phyloP scores from a whole-genome alignment of 805 yeast species.

The Candida hungchunana region DNA sequence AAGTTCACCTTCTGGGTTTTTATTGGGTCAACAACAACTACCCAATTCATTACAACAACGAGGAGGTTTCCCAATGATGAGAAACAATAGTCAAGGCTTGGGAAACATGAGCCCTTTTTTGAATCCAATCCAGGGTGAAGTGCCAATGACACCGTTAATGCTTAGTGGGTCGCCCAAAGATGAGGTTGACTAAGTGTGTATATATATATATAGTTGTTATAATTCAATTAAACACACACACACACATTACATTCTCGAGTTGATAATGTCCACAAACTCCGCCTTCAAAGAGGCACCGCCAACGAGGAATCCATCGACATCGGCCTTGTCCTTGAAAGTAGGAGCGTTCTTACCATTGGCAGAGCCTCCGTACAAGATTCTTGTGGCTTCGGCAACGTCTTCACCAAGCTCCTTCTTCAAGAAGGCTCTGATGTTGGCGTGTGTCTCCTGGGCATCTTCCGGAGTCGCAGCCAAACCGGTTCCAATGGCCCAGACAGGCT shows the following conservation, averaged over 20 bases:
- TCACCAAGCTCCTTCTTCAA: slow-evolving; percentile 73
- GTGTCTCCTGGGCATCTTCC: slow-evolving; percentile 95
- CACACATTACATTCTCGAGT: slow-evolving; percentile 65
- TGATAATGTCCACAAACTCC: slow-evolving; percentile 93
- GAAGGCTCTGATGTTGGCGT: slow-evolving; percentile 81
- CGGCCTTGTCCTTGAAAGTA: slow-evolving; percentile 85
- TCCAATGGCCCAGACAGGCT: slow-evolving; percentile 99
- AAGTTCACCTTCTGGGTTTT: slow-evolving; percentile 22
- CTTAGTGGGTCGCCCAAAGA: slow-evolving; percentile 8
- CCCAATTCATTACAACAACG: slow-evolving; percentile 19
- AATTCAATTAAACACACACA: background rate
- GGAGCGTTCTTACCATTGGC: slow-evolving; percentile 92
- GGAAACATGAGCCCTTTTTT: slow-evolving; percentile 23
- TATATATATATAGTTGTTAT: background rate
- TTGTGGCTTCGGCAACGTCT: slow-evolving; percentile 68
- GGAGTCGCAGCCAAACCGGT: slow-evolving; percentile 99
- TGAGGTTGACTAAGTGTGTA: slow-evolving; percentile 2
- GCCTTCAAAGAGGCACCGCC: slow-evolving; percentile 99
- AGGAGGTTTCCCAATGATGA: slow-evolving; percentile 15
- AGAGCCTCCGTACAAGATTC: slow-evolving; percentile 98
- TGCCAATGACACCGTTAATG: slow-evolving; percentile 27
- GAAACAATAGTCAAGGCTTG: slow-evolving; percentile 11
- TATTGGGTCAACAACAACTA: slow-evolving; percentile 18
- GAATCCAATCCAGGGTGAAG: slow-evolving; percentile 17
- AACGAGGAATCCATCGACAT: slow-evolving; percentile 97